A percentile compares a stretch with the other conserved stretches of the same genome.
Evolutionary conservation across 2,329 filamentous ascomycete genomes (phyloP).

Genomic region (Talaromyces islandicus): DNA sequence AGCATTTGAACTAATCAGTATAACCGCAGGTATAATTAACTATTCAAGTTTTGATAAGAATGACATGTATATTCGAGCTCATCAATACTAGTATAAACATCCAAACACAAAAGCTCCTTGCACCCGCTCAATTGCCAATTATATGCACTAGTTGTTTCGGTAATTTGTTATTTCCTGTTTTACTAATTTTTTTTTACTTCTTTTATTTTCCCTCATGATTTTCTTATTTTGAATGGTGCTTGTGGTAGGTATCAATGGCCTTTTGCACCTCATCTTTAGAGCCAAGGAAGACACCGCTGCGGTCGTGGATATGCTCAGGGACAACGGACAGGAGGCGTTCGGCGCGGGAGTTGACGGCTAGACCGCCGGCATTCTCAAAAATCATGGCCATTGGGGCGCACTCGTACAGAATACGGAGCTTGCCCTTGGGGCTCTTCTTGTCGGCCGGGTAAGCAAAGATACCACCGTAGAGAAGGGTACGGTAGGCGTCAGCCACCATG

Average conservation of each 20-base stretch:
- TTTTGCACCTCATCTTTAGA: constrained; percentile 94
- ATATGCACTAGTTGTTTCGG: neutral
- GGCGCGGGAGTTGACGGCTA: constrained; percentile 90
- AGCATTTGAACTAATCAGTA: neutral
- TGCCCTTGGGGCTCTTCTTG: constrained; percentile 97
- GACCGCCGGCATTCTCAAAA: constrained; percentile 95
- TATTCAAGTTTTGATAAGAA: neutral
- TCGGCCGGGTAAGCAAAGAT: constrained; percentile 97
- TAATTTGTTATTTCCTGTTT: neutral
- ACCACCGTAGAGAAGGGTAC: constrained; percentile 89
- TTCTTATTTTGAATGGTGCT: constrained; percentile 22
- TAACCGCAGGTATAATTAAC: too few relatives aligned
- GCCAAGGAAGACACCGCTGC: constrained; percentile 91
- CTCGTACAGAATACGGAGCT: constrained; percentile 94
- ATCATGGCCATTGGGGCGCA: constrained; percentile 98
- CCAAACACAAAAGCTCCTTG: neutral
- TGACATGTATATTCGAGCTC: neutral
- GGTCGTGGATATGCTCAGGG: constrained; percentile 90
- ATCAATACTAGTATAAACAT: neutral
- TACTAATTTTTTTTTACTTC: neutral
- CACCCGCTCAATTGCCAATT: neutral
- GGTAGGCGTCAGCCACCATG: constrained; percentile 98
- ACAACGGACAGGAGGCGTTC: constrained; percentile 80
- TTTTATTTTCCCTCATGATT: neutral
- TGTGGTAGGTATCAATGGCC: constrained; percentile 76